Percentiles rank a stretch among this genome's conserved stretches.
phyloP scores from a whole-genome alignment of 176 grass and related monocot genomes.

The Dactylis glomerata region DNA sequence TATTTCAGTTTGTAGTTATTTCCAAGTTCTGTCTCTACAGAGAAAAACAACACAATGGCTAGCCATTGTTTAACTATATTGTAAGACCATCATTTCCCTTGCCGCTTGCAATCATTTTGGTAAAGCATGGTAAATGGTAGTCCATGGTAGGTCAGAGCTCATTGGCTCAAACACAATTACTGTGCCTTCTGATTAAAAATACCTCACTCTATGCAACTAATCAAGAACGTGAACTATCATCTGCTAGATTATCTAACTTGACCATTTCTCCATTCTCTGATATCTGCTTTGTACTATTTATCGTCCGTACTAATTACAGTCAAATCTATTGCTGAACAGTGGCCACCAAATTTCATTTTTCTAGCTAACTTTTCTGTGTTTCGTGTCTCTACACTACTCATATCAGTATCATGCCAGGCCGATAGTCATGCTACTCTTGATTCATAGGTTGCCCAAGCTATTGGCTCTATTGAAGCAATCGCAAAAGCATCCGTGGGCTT shows the following conservation, averaged over 20 bases:
- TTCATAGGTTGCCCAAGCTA: conserved; percentile 50
- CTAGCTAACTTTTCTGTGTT: background rate
- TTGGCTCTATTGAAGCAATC: conserved; percentile 20
- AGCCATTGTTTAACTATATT: no score
- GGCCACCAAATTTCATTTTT: background rate
- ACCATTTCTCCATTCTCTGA: background rate
- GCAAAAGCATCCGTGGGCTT: background rate
- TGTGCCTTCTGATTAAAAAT: background rate
- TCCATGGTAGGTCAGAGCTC: background rate
- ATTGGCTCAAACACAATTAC: background rate
- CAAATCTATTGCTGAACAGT: background rate
- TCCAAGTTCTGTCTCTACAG: no score
- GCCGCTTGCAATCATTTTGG: no score
- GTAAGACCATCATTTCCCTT: no score
- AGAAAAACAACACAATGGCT: no score
- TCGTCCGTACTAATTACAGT: background rate
- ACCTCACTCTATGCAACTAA: background rate
- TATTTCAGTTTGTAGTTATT: no score
- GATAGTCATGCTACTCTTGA: conserved; percentile 15
- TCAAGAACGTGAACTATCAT: background rate
- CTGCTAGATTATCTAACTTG: background rate
- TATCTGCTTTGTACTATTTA: background rate
- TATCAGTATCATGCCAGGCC: background rate
- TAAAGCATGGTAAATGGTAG: no score
- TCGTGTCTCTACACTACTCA: background rate